Evolutionary conservation across 495 filamentous ascomycete genomes (phyloP).

Genomic region (Aspergillus sparsus): DNA sequence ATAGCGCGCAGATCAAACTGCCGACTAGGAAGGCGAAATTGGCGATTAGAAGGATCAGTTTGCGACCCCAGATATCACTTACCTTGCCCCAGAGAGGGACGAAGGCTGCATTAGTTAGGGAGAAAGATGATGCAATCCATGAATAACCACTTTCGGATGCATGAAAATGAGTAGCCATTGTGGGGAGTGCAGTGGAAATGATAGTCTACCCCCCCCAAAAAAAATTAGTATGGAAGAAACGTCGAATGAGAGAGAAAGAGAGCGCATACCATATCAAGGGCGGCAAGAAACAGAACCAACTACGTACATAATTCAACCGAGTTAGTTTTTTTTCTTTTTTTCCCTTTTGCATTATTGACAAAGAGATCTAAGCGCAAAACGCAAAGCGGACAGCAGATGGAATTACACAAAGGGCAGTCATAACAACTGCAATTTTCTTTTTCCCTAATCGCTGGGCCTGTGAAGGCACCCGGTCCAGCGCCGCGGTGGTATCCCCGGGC

Average conservation of each 20-base stretch:
- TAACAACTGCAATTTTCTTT: constrained; percentile 51
- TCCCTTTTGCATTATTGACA: no score
- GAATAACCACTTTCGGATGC: constrained; percentile 67
- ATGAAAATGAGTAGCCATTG: constrained; percentile 63
- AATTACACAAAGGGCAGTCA: constrained; percentile 53
- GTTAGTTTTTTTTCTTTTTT: constrained; percentile 18
- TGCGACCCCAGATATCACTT: constrained; percentile 84
- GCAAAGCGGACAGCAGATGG: constrained; percentile 21
- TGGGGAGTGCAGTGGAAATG: constrained; percentile 57
- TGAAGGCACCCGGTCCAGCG: constrained; percentile 40
- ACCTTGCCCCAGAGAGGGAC: constrained; percentile 82
- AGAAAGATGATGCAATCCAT: constrained; percentile 74
- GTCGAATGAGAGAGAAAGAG: neutral
- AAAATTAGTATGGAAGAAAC: neutral
- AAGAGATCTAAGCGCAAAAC: neutral
- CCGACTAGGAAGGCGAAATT: constrained; percentile 75
- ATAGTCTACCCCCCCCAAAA: constrained; percentile 44
- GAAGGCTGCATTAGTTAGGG: constrained; percentile 67
- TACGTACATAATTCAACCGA: constrained; percentile 22
- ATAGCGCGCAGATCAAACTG: constrained; percentile 69
- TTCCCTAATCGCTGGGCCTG: constrained; percentile 48
- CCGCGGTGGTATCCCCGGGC: constrained; percentile 19
- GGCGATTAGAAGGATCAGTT: constrained; percentile 72
- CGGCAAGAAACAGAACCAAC: constrained; percentile 55
- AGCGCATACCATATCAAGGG: constrained; percentile 51